Evolutionary conservation across 106 monocot species (phyloP), one percentile per base, ranked within the genome.

Genomic region (Acorus calamus): DNA sequence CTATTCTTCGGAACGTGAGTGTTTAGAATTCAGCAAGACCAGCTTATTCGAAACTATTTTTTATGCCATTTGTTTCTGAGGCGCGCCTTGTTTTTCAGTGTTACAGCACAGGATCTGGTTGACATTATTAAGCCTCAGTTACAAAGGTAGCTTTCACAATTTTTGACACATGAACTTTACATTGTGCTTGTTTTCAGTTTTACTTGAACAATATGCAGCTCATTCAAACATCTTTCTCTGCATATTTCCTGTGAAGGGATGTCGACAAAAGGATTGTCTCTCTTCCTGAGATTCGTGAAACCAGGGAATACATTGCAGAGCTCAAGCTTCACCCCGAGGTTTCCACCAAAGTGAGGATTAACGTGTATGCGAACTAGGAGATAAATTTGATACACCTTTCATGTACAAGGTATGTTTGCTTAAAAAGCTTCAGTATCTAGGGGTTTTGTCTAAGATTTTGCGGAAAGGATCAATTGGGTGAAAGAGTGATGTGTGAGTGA

Each of bases 301-400:
- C 89, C 4, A 91, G 96, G 43, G 91, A 98, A 8, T 98, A 88
- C 44, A 53, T 91, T 42, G 91, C 81, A 8, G 96, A 92, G 69
- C 84, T 96, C 59, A 96, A 91, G 74, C 81, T 98, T 52, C 96
- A 98, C 46, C 91, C 90, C 2, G 91, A 98, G 65, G 87, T 98
- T 53, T 79, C 83, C 13, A 87, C 91, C n/a, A 66, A 78, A 73
- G 78, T 96, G 55, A 84, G 71, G 59, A 2, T 98, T 57, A 91
- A 77, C 50, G 91, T 98, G 4, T 83, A 47, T 59, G 80, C 87
- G 50, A 91, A 83, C 70, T 98, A 80, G 59, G 28, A 28, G 28
- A 28, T 28, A 28, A 28, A 28, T 28, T 28, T 28, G 28, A 28
- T 28, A 28, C 28, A 28, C 28, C 28, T 28, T 28, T 28, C 28